These are phyloP conservation scores for Amanita subjunquillea DNA, from an alignment of 768 basidiomycete species.

Conservation along the genomic window DNA sequence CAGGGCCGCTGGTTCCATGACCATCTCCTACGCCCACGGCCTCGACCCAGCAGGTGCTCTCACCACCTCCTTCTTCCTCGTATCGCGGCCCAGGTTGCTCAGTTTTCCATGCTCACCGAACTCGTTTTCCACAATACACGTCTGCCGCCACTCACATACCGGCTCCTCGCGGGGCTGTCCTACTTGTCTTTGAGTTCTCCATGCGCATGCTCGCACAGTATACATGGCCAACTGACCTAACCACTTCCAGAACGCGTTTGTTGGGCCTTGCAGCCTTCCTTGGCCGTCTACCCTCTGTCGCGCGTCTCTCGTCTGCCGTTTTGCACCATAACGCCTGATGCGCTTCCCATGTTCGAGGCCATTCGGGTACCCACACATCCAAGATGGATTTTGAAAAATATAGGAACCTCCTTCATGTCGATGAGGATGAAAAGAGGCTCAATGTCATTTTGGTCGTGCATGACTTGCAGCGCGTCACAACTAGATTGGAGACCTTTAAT, in stretches of 20 bases:
- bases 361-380: constrained; percentile 10
- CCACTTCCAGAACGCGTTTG: constrained; percentile 5
- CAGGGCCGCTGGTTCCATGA: no score
- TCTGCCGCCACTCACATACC: constrained; percentile 24
- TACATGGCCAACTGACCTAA: constrained; percentile 10
- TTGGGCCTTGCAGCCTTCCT: constrained; percentile 13
- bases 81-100: not conserved
- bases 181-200: constrained; percentile 10
- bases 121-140: constrained; percentile 26
- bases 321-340: constrained; percentile 8
- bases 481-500: constrained; percentile 14
- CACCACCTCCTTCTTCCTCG: not conserved
- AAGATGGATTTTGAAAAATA: constrained; percentile 7
- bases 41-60: not conserved
- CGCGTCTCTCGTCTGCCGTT: constrained; percentile 8
- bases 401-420: constrained; percentile 10
- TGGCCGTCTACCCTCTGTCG: constrained; percentile 6
- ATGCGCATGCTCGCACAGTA: constrained; percentile 14
- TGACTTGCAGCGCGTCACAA: constrained; percentile 15
- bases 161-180: constrained; percentile 17
- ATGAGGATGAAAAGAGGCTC: constrained; percentile 10
- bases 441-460: constrained; percentile 11
- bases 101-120: constrained; percentile 24
- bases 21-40: not conserved
- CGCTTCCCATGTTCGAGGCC: constrained; percentile 10